Conservation (phyloP, 495 filamentous ascomycete species). For the Penicillium pancosmium region DNA sequence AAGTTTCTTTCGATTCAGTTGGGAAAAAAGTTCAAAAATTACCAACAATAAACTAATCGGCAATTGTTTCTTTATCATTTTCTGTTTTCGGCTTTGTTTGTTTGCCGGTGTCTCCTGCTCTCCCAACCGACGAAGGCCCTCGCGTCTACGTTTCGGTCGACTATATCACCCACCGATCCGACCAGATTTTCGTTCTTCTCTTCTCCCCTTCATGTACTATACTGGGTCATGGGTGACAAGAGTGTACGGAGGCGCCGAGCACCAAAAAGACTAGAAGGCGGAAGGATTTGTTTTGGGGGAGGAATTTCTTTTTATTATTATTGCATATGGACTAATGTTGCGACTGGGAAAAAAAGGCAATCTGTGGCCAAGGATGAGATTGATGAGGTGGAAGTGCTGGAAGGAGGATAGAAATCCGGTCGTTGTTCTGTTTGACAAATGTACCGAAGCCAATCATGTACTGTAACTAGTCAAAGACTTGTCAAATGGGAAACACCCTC, state of each 20-base stretch:
- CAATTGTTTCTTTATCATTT: slow-evolving; percentile 17
- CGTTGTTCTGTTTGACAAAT: slow-evolving; percentile 26
- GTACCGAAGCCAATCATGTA: slow-evolving; percentile 24
- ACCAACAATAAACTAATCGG: slow-evolving; percentile 33
- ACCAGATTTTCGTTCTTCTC: slow-evolving; percentile 22
- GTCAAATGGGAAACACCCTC: slow-evolving; percentile 28
- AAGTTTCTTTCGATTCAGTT: slow-evolving; percentile 28
- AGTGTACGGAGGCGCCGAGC: slow-evolving; percentile 18
- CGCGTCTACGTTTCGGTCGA: neutral
- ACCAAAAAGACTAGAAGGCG: slow-evolving; percentile 37
- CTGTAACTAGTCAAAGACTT: slow-evolving; percentile 28
- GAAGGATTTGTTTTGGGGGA: slow-evolving; percentile 16
- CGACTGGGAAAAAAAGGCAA: slow-evolving; percentile 11
- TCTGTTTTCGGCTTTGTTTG: slow-evolving; percentile 23
- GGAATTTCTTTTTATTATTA: slow-evolving; percentile 12
- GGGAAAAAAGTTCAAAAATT: slow-evolving; percentile 35
- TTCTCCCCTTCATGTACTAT: slow-evolving; percentile 28
- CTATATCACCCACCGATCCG: slow-evolving; percentile 9
- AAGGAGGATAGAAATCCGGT: slow-evolving; percentile 9
- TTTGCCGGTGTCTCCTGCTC: slow-evolving; percentile 22
- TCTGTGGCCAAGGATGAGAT: neutral
- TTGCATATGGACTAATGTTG: slow-evolving; percentile 25
- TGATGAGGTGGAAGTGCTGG: slow-evolving; percentile 6
- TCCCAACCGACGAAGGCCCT: slow-evolving; percentile 9
- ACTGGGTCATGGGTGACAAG: slow-evolving; percentile 23